These are phyloP conservation scores for Endotrypanum monterogeii DNA, from an alignment of 208 protist species.

Conservation along the genomic window DNA sequence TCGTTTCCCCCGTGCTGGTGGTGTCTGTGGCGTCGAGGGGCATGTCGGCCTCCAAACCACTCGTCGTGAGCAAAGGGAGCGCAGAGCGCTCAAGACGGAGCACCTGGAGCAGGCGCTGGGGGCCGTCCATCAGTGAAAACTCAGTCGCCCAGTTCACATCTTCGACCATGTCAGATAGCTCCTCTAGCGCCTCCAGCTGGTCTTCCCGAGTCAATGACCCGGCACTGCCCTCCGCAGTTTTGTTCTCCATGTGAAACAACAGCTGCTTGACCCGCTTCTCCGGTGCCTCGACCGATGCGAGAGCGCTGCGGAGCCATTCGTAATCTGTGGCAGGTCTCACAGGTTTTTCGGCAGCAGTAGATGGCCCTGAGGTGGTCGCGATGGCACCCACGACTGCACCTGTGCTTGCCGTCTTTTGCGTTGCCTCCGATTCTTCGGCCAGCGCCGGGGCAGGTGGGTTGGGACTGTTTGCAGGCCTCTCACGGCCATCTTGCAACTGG, in stretches of 20 bases:
- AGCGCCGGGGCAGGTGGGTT: not conserved
- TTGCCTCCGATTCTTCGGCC: not conserved
- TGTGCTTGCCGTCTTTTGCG: not conserved
- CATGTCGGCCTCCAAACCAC: not conserved
- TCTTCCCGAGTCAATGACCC: conserved; percentile 17
- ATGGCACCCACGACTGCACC: not conserved
- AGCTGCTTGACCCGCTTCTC: conserved; percentile 62
- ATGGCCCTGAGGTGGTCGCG: not conserved
- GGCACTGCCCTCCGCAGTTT: not conserved
- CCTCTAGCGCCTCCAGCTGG: conserved; percentile 47
- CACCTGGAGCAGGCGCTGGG: conserved; percentile 40
- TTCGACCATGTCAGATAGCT: conserved; percentile 87
- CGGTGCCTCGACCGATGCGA: conserved; percentile 75
- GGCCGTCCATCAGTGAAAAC: conserved; percentile 78
- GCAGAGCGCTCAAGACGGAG: conserved; percentile 20
- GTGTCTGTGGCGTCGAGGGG: not conserved
- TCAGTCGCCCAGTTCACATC: conserved; percentile 90
- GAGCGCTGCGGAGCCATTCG: conserved; percentile 67
- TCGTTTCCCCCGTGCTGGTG: not conserved
- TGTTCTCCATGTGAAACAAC: conserved; percentile 31
- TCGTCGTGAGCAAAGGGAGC: not conserved
- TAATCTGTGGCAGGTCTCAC: conserved; percentile 41
- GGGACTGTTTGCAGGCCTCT: too few relatives aligned
- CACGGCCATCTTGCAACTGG: conserved; percentile 14
- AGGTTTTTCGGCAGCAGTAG: not conserved